Evolutionary conservation across 805 yeast genomes (phyloP).

Genomic region (Metschnikowia chrysomelidarum): DNA sequence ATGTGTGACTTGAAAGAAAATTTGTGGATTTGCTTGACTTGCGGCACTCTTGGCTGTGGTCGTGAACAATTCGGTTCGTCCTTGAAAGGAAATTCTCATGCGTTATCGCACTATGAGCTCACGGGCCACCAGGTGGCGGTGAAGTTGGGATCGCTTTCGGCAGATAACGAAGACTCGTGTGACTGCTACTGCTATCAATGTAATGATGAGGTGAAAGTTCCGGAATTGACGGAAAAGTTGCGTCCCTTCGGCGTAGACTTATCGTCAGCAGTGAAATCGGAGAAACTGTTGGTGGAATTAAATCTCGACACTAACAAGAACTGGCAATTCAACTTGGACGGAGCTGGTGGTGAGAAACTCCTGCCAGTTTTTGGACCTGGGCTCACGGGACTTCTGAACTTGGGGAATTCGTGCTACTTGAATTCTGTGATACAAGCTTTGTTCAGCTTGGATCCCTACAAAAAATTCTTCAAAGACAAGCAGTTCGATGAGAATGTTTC

Average conservation of each 20-base stretch:
- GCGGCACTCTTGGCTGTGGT: constrained; percentile 95
- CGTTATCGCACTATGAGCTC: constrained; percentile 62
- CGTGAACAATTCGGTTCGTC: constrained; percentile 90
- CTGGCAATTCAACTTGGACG: constrained; percentile 88
- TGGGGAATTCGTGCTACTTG: constrained; percentile 92
- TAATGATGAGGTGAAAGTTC: constrained; percentile 84
- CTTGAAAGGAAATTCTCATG: constrained; percentile 88
- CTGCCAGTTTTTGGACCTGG: constrained; percentile 71
- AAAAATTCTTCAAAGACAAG: constrained; percentile 38
- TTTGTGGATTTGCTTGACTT: constrained; percentile 87
- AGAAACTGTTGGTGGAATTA: constrained; percentile 81
- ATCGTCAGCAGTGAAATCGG: constrained; percentile 60
- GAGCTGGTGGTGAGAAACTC: constrained; percentile 63
- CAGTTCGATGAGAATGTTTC: constrained; percentile 26
- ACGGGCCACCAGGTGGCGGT: constrained; percentile 78
- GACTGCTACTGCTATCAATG: constrained; percentile 89
- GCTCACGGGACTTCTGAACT: constrained; percentile 79
- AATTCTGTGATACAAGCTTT: constrained; percentile 78
- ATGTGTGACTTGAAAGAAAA: constrained; percentile 69
- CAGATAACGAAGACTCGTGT: constrained; percentile 53
- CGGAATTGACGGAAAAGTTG: constrained; percentile 48
- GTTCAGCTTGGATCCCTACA: constrained; percentile 42
- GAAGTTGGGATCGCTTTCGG: constrained; percentile 83
- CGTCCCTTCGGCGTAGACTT: constrained; percentile 67
- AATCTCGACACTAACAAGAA: constrained; percentile 90